Evolutionary conservation across 441 rosid species (phyloP).

Genomic region (Melastoma candidum): DNA sequence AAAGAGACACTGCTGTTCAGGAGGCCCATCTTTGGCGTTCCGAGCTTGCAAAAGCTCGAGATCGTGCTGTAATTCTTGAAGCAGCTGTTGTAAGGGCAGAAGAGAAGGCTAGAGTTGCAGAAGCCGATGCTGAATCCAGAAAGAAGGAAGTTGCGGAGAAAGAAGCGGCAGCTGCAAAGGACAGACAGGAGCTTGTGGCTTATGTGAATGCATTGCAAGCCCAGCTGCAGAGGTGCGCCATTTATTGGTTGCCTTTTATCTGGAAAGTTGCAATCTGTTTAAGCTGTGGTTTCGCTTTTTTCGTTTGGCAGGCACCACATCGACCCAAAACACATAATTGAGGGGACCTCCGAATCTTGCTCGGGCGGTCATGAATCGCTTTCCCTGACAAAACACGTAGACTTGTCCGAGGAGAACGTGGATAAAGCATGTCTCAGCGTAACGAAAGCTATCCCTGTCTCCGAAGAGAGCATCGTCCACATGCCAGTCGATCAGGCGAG

Average conservation of each 20-base stretch:
- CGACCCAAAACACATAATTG: conserved; percentile 64
- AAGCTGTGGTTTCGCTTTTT: not conserved
- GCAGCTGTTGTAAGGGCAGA: conserved; percentile 86
- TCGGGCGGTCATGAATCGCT: conserved; percentile 30
- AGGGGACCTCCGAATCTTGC: conserved; percentile 53
- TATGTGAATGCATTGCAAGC: conserved; percentile 67
- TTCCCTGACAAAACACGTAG: conserved; percentile 61
- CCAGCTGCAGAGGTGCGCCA: conserved; percentile 66
- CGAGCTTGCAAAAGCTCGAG: conserved; percentile 95
- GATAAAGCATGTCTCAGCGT: conserved; percentile 87
- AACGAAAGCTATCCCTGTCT: conserved; percentile 38
- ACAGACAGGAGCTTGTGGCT: conserved; percentile 85
- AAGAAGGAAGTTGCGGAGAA: conserved; percentile 62
- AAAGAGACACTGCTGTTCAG: conserved; percentile 76
- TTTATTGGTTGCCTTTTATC: not conserved
- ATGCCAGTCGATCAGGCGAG: conserved; percentile 44
- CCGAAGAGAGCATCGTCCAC: conserved; percentile 51
- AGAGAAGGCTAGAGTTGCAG: conserved; percentile 80
- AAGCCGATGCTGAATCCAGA: conserved; percentile 70
- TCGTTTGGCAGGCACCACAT: conserved; percentile 55
- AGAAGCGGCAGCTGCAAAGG: conserved; percentile 62
- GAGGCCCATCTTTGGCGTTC: conserved; percentile 92
- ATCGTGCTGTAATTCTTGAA: conserved; percentile 75
- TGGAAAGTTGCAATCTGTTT: not conserved
- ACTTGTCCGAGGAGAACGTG: conserved; percentile 57